phyloP scores from a whole-genome alignment of 139 green algal genomes.

The Mychonastes homosphaera region DNA sequence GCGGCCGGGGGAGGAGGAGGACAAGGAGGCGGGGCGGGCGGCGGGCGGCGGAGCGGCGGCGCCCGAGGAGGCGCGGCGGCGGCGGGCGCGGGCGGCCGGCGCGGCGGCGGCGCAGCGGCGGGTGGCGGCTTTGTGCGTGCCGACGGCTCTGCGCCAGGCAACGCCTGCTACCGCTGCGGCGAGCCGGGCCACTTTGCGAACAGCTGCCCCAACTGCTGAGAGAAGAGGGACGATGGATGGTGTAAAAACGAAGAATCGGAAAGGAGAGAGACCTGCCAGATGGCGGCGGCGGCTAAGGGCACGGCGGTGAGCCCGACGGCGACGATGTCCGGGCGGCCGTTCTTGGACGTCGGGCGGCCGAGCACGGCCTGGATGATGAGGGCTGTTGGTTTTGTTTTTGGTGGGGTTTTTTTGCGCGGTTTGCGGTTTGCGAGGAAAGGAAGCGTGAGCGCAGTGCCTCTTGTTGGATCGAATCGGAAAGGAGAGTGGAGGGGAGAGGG shows the following conservation, averaged over 20 bases:
- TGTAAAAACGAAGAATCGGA: slow-evolving; percentile 15
- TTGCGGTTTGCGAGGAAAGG: no score
- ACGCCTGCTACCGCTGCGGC: slow-evolving; percentile 13
- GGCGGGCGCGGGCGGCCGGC: no score
- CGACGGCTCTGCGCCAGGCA: not conserved
- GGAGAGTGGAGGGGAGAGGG: no score
- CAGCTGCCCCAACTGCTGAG: slow-evolving; percentile 8
- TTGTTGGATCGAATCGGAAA: no score
- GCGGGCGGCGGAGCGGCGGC: not conserved
- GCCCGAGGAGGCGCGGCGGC: no score
- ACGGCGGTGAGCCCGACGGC: slow-evolving; percentile 16
- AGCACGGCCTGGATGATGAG: slow-evolving; percentile 9
- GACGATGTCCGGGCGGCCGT: not conserved
- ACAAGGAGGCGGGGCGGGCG: not conserved
- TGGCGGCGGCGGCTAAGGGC: slow-evolving; percentile 10
- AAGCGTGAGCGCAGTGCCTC: no score
- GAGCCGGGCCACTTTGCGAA: slow-evolving; percentile 15
- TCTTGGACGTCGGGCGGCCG: slow-evolving; percentile 1
- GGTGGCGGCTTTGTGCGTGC: slow-evolving; percentile 10
- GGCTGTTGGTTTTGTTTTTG: no score
- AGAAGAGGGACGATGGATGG: not conserved
- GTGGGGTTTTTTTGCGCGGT: no score
- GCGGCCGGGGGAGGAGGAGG: not conserved
- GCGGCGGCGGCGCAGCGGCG: not conserved
- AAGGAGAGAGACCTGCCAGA: slow-evolving; percentile 14